Conservation (phyloP, 2,329 filamentous ascomycete genomes). For the Aureobasidium sp. region DNA sequence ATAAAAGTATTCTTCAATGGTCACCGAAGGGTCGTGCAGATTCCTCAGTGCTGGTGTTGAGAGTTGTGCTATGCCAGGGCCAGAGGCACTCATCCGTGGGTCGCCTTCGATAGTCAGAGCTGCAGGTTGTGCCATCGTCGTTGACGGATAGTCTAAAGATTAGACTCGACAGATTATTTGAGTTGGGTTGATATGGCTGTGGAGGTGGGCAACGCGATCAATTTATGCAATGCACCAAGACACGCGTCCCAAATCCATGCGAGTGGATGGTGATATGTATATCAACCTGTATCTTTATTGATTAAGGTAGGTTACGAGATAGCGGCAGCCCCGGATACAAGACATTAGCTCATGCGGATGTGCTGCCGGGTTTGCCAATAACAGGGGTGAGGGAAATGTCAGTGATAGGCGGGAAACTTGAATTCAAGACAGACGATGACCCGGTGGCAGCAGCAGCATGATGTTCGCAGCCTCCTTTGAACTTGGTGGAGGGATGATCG, state of each 20-base stretch:
- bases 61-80: neutral
- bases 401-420: neutral
- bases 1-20: slow-evolving; percentile 34
- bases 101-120: slow-evolving; percentile 12
- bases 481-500: neutral
- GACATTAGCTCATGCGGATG: neutral
- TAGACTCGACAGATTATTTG: too few relatives aligned
- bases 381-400: neutral
- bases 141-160: neutral
- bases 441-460: neutral
- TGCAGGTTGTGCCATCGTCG: slow-evolving; percentile 1
- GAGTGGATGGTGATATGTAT: neutral
- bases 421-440: neutral
- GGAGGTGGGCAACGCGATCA: neutral
- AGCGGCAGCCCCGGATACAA: neutral
- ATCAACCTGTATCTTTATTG: neutral
- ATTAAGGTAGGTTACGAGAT: neutral
- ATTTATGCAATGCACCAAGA: neutral
- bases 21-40: slow-evolving; percentile 21
- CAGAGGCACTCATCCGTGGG: neutral
- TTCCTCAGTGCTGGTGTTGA: neutral
- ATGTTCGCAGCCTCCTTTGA: neutral
- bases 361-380: neutral
- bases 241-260: neutral
- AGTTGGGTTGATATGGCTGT: neutral